Base-by-base conservation (phyloP, 2,329 filamentous ascomycete genomes). In the Neurospora sp. region DNA sequence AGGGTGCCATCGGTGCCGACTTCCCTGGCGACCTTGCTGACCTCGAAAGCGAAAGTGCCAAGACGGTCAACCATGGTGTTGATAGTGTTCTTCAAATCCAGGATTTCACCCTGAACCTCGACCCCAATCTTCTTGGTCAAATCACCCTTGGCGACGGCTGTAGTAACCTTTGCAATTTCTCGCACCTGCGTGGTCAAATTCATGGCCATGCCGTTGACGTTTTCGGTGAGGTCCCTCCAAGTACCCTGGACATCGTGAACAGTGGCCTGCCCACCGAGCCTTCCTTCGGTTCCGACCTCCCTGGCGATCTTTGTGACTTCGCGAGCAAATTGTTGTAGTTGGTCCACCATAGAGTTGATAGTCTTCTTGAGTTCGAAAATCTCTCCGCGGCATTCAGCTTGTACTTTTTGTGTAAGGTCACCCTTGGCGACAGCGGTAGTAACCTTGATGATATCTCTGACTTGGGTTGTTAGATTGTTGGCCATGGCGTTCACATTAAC, bases 301-400 rank as follows among this genome's bases (percentile, higher is more conserved):
- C 93, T 91, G 43, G 95, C 95, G 77, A 99, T 92, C 81, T 96
- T 96, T 43, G 95, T 98, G 76, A 99, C 96, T 82, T 98, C 95
- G 78, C 93, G 92, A 10, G 96, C 96, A 78, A 98, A 98, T 78
- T 97, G 94, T 78, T 97, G 93, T 70, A 99, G 85, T 80, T 97
- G 96, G 79, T 97, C 96, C 74, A 99, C 95, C 95, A 99, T 99
- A 79, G 92, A 96, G 82, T 99, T 99, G 84, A 98, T 99, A 66
- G 96, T 98, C 71, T 93, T 94, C 82, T 99, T 99, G 78, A 99
- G 91, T 83, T 92, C 93, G 78, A 90, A 91, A 77, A 94, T 98
- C 85, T 95, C 96, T 80, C 91, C 96, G 83, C 90, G 91, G 81
- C 92, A 95, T 77, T 93, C 93, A 72, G 94, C 94, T 80, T 97